Base-by-base conservation (phyloP, 2,329 filamentous ascomycete species). In the Teratosphaeria zuluensis region DNA sequence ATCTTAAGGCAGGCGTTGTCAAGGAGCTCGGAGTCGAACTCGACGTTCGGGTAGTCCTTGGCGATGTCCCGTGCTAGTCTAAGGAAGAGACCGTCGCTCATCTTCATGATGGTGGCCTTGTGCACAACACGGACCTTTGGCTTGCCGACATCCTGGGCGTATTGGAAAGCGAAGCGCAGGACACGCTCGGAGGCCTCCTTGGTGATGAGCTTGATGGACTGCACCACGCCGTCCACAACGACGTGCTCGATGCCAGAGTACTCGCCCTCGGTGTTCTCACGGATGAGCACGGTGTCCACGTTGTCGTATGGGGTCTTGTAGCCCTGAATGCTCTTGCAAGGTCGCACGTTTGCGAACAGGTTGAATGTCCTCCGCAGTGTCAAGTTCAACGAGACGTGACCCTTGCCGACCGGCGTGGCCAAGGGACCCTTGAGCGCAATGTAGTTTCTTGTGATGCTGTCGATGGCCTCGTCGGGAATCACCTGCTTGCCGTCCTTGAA, bases 41-140 rank as follows among this genome's bases (percentile, higher is more conserved):
- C 89, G 72, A 99, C 90, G 69, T 86, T 82, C 64, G 94, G 94
- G 84, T 89, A 99, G 74, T 97, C 92, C 85, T 95, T 95, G 76
- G 90, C 83, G 2, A 76, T 74, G 14, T 72, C 68, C 3, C 79
- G 68, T 79, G 80, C 81, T 3, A 81, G 73, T 1, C 80, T 69
- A 67, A 48, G 42, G 52, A 53, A 53, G 52, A 99, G 85, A 62
- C 94, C 84, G 68, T 86, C 81, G 68, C 88, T 94, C 63, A 96
- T 95, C 86, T 99, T 99, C 94, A 99, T 99, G 81, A 99, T 99
- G 74, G 94, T 97, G 76, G 94, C 94, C 85, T 99, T 99, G 88
- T 99, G 94, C 64, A 97, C 92, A 61, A 91, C 92, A 73, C 92
- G 90, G 72, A 97, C 92, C 88, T 96, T 96, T 75, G 86, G 92